Conservation (phyloP, 495 filamentous ascomycete genomes). For the Bryoglossum gracile region DNA sequence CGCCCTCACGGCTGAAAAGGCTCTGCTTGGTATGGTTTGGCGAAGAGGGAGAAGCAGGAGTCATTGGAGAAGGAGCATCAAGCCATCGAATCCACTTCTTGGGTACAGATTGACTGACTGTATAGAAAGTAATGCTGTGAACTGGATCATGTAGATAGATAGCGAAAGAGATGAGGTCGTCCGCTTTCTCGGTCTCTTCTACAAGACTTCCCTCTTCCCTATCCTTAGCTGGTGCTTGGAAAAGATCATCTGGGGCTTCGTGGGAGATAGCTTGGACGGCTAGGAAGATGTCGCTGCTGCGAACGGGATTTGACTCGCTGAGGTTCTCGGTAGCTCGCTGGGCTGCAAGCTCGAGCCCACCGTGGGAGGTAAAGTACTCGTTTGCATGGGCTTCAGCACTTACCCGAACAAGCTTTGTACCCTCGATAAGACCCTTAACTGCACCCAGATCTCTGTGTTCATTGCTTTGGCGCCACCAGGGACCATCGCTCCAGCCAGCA, state of each 20-base stretch:
- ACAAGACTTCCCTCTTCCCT: constrained; percentile 32
- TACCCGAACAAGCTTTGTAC: constrained; percentile 79
- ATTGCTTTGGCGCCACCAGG: constrained; percentile 82
- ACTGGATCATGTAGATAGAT: constrained; percentile 90
- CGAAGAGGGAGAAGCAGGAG: constrained; percentile 28
- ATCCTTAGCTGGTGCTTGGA: constrained; percentile 44
- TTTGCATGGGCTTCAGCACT: constrained; percentile 79
- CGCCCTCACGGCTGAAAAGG: constrained; percentile 22
- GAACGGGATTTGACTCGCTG: constrained; percentile 78
- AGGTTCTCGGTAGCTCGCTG: constrained; percentile 66
- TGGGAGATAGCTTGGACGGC: constrained; percentile 80
- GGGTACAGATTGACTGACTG: constrained; percentile 79
- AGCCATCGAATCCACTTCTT: constrained; percentile 86
- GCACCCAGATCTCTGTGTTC: constrained; percentile 68
- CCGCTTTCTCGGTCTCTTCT: constrained; percentile 41
- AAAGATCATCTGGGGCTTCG: constrained; percentile 54
- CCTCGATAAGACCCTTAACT: constrained; percentile 74
- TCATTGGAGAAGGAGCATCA: constrained; percentile 60
- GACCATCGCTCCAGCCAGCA: constrained; percentile 79
- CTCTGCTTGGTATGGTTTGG: constrained; percentile 33
- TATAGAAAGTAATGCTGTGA: constrained; percentile 80
- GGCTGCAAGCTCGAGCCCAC: constrained; percentile 74
- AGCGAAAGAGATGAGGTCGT: constrained; percentile 67
- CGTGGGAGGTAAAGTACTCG: constrained; percentile 70
- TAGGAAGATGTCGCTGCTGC: constrained; percentile 90